phyloP scores from a whole-genome alignment of 768 basidiomycete species.

The Mrakia gelida region DNA sequence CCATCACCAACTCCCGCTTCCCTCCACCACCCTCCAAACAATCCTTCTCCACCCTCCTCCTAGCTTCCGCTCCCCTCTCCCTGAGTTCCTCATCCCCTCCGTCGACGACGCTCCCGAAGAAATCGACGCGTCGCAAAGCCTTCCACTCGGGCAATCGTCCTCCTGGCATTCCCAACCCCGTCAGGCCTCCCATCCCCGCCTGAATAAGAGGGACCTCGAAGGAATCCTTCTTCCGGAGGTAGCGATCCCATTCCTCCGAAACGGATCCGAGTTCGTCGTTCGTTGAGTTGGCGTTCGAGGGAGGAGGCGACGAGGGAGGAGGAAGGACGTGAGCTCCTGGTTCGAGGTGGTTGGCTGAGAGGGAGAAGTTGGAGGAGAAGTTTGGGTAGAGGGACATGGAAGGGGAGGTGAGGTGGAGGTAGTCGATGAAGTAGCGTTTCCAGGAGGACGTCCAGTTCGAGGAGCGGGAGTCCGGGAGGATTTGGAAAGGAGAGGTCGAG shows the following conservation, averaged over 20 bases:
- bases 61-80: background rate
- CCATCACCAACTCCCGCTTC: background rate
- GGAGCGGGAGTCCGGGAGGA: conserved; percentile 69
- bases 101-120: background rate
- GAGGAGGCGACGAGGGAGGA: conserved; percentile 33
- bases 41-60: background rate
- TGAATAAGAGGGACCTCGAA: conserved; percentile 70
- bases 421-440: conserved; percentile 87
- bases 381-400: conserved; percentile 90
- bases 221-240: conserved; percentile 55
- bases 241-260: background rate
- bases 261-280: background rate
- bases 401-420: conserved; percentile 65
- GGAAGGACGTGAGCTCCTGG: conserved; percentile 72
- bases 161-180: background rate
- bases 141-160: background rate
- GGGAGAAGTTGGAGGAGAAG: conserved; percentile 61
- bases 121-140: background rate
- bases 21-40: background rate
- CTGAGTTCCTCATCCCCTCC: background rate
- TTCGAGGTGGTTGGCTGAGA: conserved; percentile 89
- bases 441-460: conserved; percentile 77
- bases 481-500: conserved; percentile 39
- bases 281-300: conserved; percentile 38
- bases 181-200: background rate